Evolutionary conservation across 148 eudicot species (phyloP), one percentile per base, ranked within the genome.

Genomic region (Silene conica): DNA sequence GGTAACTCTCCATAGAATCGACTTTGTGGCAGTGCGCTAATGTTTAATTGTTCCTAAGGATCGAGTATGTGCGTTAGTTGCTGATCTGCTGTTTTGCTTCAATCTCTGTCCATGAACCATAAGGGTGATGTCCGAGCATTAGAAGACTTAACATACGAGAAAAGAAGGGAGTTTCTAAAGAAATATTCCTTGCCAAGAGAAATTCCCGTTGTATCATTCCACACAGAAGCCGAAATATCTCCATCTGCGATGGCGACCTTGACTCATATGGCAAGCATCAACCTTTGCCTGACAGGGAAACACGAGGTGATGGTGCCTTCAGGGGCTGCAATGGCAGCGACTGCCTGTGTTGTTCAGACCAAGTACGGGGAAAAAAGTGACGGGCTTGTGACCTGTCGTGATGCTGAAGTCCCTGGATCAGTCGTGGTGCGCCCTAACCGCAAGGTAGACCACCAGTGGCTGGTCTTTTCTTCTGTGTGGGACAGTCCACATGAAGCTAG

Each of bases 321-420:
- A 1, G 97, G 97, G 13, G 97, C 88, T 23, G 92, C 84, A 4
- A 90, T 96, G 97, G 96, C 96, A 22, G 92, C 97, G 0, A 85
- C 88, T 56, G 97, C 99, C 69, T 94, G 90, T 72, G 88, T 87
- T 18, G 92, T 92, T 70, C 91, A 86, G 82, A 72, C 74, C 3
- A 84, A 92, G 80, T 96, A 96, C 15, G 90, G 96, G 0, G 97
- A 92, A 76, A 92, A 90, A 83, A 96, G 99, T 20, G 97, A 92
- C 23, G 99, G 99, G 46, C 96, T 96, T 12, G 99, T 96, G 3
- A 92, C 97, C 26, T 76, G 99, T 56, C 87, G 92, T 16, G 99
- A 96, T 78, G 99, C 99, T 14, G 97, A 92, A 78, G 97, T 92
- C 57, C 99, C 99, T 0, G 99, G 97, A 73, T 96, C 97, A 0